Evolutionary conservation across 345 rosid genomes (phyloP), one percentile per base, ranked within the genome.

Genomic region (Arabidopsis suecica): DNA sequence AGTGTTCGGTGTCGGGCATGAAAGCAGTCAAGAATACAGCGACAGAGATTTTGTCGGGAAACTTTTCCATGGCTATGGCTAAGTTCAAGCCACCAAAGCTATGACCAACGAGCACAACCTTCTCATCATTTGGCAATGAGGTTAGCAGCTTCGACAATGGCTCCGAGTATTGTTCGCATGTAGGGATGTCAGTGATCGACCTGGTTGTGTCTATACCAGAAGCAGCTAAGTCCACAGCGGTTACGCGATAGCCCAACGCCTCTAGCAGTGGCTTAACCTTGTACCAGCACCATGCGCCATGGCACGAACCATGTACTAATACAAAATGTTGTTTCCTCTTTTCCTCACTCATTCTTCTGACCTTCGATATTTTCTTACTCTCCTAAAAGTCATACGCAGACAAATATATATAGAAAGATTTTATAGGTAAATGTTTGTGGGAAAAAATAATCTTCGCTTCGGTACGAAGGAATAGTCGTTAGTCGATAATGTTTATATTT

Each of bases 251-350:
- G 45, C 93, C 89, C 0, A 72, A 74, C 1, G 79, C 68, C 68
- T 88, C 84, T 1, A 86, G 83, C 32, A 41, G 72, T 3, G 86
- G 85, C 73, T 87, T 88, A 40, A 90, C 47, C 84, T 86, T 88
- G 86, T 79, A 79, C 96, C 93, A 87, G 55, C 80, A 34, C 96
- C 93, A 88, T 0, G 82, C 89, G 1, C 91, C 93, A 13, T 86
- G 89, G 77, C 84, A 74, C 0, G 85, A 59, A 3, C 96, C 90
- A 69, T 90, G 89, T 22, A 88, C 87, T 33, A 87, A 75, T 33
- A 88, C 78, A 61, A 90, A 87, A 73, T 88, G 93, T 22, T 71
- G 83, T 22, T 64, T 54, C 0, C 16, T 75, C 16, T 56, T 51
- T 6, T 25, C 64, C 54, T 66, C 68, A 49, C 36, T 23, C 77